These are phyloP conservation scores for Wallacemonas sp. DNA, from an alignment of 208 protist species.

Conservation along the genomic window DNA sequence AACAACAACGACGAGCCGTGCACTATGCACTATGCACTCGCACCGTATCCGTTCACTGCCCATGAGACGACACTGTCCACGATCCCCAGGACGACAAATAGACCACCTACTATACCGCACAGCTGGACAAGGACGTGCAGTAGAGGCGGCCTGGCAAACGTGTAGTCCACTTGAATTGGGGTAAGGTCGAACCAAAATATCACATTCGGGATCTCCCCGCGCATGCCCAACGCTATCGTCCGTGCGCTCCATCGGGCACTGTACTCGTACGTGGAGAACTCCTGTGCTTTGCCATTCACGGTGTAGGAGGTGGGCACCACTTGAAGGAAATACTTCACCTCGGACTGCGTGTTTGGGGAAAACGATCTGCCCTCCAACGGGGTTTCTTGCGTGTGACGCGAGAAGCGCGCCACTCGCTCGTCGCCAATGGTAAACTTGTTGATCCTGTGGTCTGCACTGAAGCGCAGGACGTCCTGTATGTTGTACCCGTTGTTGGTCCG, in stretches of 20 bases:
- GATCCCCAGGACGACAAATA: slow-evolving; percentile 83
- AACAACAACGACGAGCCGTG: no score
- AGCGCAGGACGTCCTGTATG: slow-evolving; percentile 46
- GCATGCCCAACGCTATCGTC: slow-evolving; percentile 28
- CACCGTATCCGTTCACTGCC: slow-evolving; percentile 11
- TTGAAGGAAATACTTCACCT: slow-evolving; percentile 63
- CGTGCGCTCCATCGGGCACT: slow-evolving; percentile 52
- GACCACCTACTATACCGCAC: slow-evolving; percentile 86
- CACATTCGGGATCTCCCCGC: slow-evolving; percentile 49
- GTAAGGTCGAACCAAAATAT: slow-evolving; percentile 61
- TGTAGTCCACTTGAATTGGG: slow-evolving; percentile 76
- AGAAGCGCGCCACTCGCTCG: slow-evolving; percentile 60
- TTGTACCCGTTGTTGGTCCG: slow-evolving; percentile 27
- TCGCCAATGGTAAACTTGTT: slow-evolving; percentile 73
- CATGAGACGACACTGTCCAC: slow-evolving; percentile 57
- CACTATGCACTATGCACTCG: background rate
- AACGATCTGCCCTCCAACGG: slow-evolving; percentile 50
- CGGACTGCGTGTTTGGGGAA: slow-evolving; percentile 21
- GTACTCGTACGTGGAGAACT: slow-evolving; percentile 65
- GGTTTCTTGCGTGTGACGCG: slow-evolving; percentile 36
- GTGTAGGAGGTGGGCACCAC: slow-evolving; percentile 75
- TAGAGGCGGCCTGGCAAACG: slow-evolving; percentile 65
- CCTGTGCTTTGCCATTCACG: slow-evolving; percentile 16
- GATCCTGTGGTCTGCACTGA: slow-evolving; percentile 65
- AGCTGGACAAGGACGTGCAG: slow-evolving; percentile 76